A percentile compares a stretch with the other conserved stretches of the same genome.
These are phyloP conservation scores for Purshia tridentata DNA, from an alignment of 306 rosid species.

Conservation along the genomic window DNA sequence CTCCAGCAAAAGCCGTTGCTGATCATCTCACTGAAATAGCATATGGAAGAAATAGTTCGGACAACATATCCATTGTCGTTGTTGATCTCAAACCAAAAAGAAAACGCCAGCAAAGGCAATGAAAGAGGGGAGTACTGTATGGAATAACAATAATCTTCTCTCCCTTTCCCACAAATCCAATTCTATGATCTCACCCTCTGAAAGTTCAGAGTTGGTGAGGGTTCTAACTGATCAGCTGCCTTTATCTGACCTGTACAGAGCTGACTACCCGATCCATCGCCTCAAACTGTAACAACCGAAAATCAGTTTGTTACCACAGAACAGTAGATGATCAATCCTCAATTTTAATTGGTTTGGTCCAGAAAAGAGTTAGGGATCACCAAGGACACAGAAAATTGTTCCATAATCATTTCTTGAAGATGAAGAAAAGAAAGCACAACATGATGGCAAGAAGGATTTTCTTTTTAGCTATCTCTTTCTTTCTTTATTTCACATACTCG, in stretches of 20 bases:
- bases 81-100: slow-evolving; percentile 72
- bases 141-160: neutral
- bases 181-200: slow-evolving; percentile 4
- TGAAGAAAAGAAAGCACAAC: slow-evolving; percentile 6
- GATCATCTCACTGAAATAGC: slow-evolving; percentile 75
- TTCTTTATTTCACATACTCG: neutral
- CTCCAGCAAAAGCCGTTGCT: slow-evolving; percentile 70
- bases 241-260: slow-evolving; percentile 43
- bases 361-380: slow-evolving; percentile 10
- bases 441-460: slow-evolving; percentile 5
- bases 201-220: slow-evolving; percentile 18
- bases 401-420: slow-evolving; percentile 5
- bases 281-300: slow-evolving; percentile 19
- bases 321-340: slow-evolving; percentile 41
- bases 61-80: slow-evolving; percentile 74
- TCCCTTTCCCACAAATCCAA: slow-evolving; percentile 18
- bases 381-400: neutral
- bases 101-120: slow-evolving; percentile 58
- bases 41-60: slow-evolving; percentile 58
- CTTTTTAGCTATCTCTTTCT: neutral
- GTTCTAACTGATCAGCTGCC: slow-evolving; percentile 1
- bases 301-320: slow-evolving; percentile 32
- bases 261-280: slow-evolving; percentile 28
- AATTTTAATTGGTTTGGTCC: slow-evolving; percentile 32
- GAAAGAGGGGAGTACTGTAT: neutral